Conservation (phyloP, 2,329 filamentous ascomycete genomes). For the Fusarium austroafricanum region DNA sequence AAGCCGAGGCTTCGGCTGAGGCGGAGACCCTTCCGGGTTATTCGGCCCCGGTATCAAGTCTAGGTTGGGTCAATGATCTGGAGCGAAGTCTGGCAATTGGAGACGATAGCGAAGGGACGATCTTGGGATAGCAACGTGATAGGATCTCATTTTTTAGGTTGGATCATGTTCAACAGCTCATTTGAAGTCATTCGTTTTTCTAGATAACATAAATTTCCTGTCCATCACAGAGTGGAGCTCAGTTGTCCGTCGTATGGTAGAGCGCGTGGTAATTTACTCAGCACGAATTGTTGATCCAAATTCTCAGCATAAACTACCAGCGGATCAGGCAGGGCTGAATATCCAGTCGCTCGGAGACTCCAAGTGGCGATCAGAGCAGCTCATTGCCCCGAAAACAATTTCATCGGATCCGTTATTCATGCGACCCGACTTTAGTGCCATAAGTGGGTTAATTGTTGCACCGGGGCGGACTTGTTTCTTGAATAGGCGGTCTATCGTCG, state of each 20-base stretch:
- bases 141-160: no score
- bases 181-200: background rate
- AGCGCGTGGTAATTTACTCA: no score
- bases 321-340: no score
- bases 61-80: constrained; percentile 2
- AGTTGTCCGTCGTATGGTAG: no score
- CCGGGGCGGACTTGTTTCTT: background rate
- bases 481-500: background rate
- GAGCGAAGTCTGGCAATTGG: background rate
- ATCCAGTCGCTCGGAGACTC: no score
- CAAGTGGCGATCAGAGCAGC: no score
- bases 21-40: fast-evolving
- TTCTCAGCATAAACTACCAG: no score
- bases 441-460: background rate
- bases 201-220: background rate
- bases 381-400: background rate
- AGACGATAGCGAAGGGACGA: background rate
- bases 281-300: no score
- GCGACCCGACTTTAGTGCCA: background rate
- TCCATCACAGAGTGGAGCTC: no score
- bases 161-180: background rate
- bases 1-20: background rate
- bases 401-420: background rate
- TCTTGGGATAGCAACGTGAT: background rate
- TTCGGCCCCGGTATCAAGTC: background rate